phyloP scores from a whole-genome alignment of 306 rosid genomes.

The Glycine latifolia region DNA sequence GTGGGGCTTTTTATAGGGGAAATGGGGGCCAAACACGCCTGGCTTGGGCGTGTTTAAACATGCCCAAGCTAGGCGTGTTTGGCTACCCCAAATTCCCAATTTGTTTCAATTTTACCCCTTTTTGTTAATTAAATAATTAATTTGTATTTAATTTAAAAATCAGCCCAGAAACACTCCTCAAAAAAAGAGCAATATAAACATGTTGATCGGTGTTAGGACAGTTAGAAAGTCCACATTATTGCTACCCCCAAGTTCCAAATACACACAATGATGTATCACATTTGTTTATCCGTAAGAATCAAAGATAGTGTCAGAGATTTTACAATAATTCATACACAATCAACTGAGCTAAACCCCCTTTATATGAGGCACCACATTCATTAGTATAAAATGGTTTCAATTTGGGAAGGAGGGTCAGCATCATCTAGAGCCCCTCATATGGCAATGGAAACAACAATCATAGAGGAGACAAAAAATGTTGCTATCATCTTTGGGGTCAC shows the following conservation, averaged over 20 bases:
- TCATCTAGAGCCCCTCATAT: conserved; percentile 13
- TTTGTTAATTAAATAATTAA: no score
- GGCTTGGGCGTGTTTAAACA: no score
- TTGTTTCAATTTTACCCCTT: no score
- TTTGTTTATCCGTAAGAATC: no score
- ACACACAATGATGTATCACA: background rate
- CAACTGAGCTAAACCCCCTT: no score
- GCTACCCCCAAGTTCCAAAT: conserved; percentile 34
- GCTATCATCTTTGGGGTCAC: conserved; percentile 90
- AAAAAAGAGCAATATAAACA: conserved; percentile 48
- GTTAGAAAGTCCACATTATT: conserved; percentile 46
- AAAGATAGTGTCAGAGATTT: no score
- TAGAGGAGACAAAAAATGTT: conserved; percentile 47
- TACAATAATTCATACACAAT: no score
- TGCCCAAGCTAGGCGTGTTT: no score
- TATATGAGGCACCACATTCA: background rate
- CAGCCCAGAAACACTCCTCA: conserved; percentile 58
- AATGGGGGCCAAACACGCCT: no score
- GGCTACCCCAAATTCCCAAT: no score
- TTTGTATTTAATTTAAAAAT: no score
- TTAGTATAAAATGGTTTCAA: conserved; percentile 54
- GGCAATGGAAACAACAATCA: conserved; percentile 51
- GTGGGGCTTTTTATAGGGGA: no score
- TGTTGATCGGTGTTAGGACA: conserved; percentile 40
- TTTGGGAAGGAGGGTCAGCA: conserved; percentile 23